Evolutionary conservation across 345 rosid genomes (phyloP).

Genomic region (Populus davidiana): DNA sequence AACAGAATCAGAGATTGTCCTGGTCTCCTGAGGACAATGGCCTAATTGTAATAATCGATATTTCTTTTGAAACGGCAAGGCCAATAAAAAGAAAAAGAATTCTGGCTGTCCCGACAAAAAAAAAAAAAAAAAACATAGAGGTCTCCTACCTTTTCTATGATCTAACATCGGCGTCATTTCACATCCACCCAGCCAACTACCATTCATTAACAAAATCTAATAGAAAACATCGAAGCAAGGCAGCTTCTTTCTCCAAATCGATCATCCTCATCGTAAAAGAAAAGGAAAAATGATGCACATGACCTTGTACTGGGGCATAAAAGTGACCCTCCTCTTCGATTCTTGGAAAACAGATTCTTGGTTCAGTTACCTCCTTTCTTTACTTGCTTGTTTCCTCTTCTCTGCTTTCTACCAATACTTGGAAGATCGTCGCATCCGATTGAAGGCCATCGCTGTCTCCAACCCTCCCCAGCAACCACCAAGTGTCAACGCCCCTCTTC

Average conservation of each 20-base stretch:
- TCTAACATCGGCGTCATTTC: background rate
- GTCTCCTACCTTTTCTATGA: background rate
- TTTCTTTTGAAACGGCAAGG: too few relatives aligned
- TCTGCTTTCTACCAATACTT: conserved; percentile 31
- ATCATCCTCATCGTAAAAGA: background rate
- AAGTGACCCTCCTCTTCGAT: conserved; percentile 28
- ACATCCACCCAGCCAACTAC: background rate
- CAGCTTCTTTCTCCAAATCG: background rate
- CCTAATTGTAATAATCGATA: too few relatives aligned
- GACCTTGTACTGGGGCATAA: conserved; percentile 32
- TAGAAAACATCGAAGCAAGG: background rate
- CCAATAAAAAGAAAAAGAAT: too few relatives aligned
- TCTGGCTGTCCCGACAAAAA: too few relatives aligned
- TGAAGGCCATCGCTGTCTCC: conserved; percentile 15
- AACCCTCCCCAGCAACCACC: background rate
- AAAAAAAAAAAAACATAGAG: too few relatives aligned
- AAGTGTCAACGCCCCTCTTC: conserved; percentile 3
- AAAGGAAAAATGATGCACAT: conserved; percentile 29
- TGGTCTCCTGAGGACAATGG: too few relatives aligned
- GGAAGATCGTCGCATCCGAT: conserved; percentile 30
- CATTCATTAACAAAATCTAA: background rate
- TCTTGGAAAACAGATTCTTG: conserved; percentile 29
- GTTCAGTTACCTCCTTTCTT: conserved; percentile 18
- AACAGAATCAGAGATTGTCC: too few relatives aligned
- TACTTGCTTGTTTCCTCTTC: conserved; percentile 28